phyloP scores from a whole-genome alignment of 2,329 filamentous ascomycete species.

The Aureobasidium sp. region DNA sequence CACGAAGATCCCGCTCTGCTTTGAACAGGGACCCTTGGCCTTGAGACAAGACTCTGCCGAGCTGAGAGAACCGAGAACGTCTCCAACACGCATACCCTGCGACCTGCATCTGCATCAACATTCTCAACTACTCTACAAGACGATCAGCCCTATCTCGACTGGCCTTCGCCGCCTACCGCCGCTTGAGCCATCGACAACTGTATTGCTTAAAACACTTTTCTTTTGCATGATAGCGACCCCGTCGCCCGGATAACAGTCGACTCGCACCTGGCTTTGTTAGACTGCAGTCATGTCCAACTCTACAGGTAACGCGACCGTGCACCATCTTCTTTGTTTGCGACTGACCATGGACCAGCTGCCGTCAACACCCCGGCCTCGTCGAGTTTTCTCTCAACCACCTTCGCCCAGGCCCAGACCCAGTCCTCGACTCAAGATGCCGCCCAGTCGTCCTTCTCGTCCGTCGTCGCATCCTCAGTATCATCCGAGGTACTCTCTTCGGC shows the following conservation, averaged over 20 bases:
- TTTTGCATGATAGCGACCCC: background rate
- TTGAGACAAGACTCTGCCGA: slow-evolving; percentile 1
- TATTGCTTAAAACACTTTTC: background rate
- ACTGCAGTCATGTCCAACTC: slow-evolving; percentile 19
- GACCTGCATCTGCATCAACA: background rate
- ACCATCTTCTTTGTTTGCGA: background rate
- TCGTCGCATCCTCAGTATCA: slow-evolving; percentile 20
- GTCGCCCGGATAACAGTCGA: background rate
- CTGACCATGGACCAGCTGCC: slow-evolving; percentile 7
- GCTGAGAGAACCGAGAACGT: background rate
- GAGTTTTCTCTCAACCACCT: slow-evolving; percentile 1
- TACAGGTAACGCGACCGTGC: slow-evolving; percentile 15
- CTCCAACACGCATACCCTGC: background rate
- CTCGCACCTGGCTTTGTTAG: slow-evolving; percentile 9
- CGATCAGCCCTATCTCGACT: background rate
- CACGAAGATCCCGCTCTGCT: background rate
- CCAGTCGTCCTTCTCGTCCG: slow-evolving; percentile 17
- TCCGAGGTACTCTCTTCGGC: slow-evolving; percentile 16
- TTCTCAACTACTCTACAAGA: background rate
- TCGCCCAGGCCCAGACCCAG: slow-evolving; percentile 1
- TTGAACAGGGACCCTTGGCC: background rate
- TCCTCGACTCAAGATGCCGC: slow-evolving; percentile 8
- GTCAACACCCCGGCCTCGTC: slow-evolving; percentile 3
- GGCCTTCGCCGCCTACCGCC: background rate
- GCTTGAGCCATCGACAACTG: background rate